These are phyloP conservation scores for Zoysia japonica DNA, from an alignment of 176 grass and related monocot genomes.

Conservation along the genomic window DNA sequence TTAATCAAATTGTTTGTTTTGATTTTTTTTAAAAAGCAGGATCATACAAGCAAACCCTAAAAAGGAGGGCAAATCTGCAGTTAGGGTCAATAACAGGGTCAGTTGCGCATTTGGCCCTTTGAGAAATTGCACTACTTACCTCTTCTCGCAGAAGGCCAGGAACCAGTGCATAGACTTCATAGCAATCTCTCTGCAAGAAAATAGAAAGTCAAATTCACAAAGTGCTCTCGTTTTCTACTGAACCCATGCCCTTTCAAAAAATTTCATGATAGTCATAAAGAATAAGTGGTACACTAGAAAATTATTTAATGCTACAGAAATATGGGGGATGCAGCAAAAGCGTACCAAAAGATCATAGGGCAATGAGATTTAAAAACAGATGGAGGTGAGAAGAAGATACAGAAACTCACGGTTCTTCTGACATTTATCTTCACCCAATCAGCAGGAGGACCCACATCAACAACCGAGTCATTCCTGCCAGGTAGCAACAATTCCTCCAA, in stretches of 20 bases:
- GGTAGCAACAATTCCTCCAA: slow-evolving; percentile 42
- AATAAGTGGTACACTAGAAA: slow-evolving; percentile 1
- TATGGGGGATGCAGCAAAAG: background rate
- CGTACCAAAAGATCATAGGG: slow-evolving; percentile 7
- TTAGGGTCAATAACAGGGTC: no score
- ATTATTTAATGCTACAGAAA: slow-evolving; percentile 1
- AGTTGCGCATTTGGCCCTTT: no score
- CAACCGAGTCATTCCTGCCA: slow-evolving; percentile 66
- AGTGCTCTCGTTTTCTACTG: slow-evolving; percentile 18
- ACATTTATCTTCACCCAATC: slow-evolving; percentile 99
- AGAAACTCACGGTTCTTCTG: slow-evolving; percentile 58
- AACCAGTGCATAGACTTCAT: slow-evolving; percentile 94
- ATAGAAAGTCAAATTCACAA: slow-evolving; percentile 19
- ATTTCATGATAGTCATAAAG: slow-evolving; percentile 20
- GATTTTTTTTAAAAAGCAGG: no score
- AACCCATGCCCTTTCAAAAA: slow-evolving; percentile 4
- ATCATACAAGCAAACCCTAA: no score
- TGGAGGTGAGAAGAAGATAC: background rate
- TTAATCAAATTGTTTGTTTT: no score
- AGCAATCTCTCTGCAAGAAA: slow-evolving; percentile 89
- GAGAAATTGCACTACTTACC: slow-evolving; percentile 45
- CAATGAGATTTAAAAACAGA: slow-evolving; percentile 17
- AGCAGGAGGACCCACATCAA: slow-evolving; percentile 71
- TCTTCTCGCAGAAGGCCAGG: slow-evolving; percentile 94
- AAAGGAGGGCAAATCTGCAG: no score